Evolutionary conservation across 2,329 filamentous ascomycete species (phyloP).

Genomic region (Thermomyces lanuginosus): DNA sequence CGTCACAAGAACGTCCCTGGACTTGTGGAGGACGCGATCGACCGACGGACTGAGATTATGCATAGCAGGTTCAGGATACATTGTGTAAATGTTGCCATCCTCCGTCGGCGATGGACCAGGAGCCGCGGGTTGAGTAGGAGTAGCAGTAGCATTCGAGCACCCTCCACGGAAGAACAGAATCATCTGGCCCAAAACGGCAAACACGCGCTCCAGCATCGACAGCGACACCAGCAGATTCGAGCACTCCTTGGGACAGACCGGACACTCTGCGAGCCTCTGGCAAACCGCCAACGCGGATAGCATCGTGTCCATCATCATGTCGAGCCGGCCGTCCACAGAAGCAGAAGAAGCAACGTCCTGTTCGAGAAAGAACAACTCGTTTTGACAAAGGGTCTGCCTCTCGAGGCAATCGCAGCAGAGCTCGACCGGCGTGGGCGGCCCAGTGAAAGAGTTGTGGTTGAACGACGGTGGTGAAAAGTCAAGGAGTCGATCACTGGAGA

Average conservation of each 20-base stretch:
- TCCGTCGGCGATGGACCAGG: too few relatives aligned
- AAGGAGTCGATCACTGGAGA: too few relatives aligned
- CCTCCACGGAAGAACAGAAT: too few relatives aligned
- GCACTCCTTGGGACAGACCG: slow-evolving; percentile 15
- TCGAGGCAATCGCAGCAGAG: slow-evolving; percentile 16
- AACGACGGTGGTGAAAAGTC: too few relatives aligned
- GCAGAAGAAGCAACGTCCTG: slow-evolving; percentile 8
- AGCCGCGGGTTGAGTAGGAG: too few relatives aligned
- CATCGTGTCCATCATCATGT: slow-evolving; percentile 18
- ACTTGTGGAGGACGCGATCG: too few relatives aligned
- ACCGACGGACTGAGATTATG: too few relatives aligned
- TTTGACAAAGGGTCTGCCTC: slow-evolving; percentile 15
- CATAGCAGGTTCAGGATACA: too few relatives aligned
- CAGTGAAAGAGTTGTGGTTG: too few relatives aligned
- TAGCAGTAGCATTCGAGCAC: slow-evolving; percentile 2
- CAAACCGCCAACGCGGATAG: slow-evolving; percentile 16
- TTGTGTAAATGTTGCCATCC: too few relatives aligned
- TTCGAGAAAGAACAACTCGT: slow-evolving; percentile 15
- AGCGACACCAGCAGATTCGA: slow-evolving; percentile 14
- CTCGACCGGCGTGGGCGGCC: slow-evolving; percentile 4
- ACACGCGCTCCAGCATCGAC: slow-evolving; percentile 15
- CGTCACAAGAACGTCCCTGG: too few relatives aligned
- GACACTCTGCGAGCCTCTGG: slow-evolving; percentile 16
- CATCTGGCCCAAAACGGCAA: slow-evolving; percentile 18
- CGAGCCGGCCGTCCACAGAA: slow-evolving; percentile 17